These are phyloP conservation scores for Articulospora tetracladia DNA, from an alignment of 495 filamentous ascomycete genomes.

Conservation along the genomic window DNA sequence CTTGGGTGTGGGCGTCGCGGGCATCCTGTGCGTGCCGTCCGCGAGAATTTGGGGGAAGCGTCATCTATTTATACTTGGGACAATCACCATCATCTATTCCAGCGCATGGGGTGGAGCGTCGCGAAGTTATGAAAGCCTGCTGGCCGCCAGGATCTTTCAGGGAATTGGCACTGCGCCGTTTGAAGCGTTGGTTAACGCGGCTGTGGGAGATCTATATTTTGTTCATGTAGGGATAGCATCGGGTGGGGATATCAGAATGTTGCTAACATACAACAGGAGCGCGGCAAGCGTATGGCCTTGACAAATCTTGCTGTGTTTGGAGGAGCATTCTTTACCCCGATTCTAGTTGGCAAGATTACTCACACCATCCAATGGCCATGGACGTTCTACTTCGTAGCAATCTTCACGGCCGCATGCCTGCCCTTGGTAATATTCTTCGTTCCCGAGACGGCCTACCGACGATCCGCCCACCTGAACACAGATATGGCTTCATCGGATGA, in stretches of 20 bases:
- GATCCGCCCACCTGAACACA: constrained; percentile 60
- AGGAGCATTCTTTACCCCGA: constrained; percentile 87
- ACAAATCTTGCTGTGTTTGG: constrained; percentile 88
- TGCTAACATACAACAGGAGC: constrained; percentile 45
- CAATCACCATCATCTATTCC: constrained; percentile 65
- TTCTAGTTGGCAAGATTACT: constrained; percentile 84
- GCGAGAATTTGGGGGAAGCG: constrained; percentile 92
- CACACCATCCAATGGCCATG: constrained; percentile 70
- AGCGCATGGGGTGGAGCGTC: constrained; percentile 74
- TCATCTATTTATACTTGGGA: constrained; percentile 80
- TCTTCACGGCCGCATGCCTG: constrained; percentile 60
- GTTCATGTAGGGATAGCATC: constrained; percentile 57
- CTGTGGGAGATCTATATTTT: constrained; percentile 72
- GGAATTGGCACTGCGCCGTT: constrained; percentile 74
- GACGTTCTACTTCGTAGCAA: constrained; percentile 73
- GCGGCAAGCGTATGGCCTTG: constrained; percentile 86
- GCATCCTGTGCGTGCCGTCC: constrained; percentile 78
- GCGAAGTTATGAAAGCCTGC: constrained; percentile 60
- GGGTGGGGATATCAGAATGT: neutral
- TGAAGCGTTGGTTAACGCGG: constrained; percentile 72
- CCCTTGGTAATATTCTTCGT: constrained; percentile 72
- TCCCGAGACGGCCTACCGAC: constrained; percentile 78
- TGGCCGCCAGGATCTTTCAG: constrained; percentile 75
- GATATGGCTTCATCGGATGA: constrained; percentile 40
- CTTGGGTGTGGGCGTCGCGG: constrained; percentile 75